Conservation (phyloP, 176 grass and related monocot species). For the Musa troglodytarum region DNA sequence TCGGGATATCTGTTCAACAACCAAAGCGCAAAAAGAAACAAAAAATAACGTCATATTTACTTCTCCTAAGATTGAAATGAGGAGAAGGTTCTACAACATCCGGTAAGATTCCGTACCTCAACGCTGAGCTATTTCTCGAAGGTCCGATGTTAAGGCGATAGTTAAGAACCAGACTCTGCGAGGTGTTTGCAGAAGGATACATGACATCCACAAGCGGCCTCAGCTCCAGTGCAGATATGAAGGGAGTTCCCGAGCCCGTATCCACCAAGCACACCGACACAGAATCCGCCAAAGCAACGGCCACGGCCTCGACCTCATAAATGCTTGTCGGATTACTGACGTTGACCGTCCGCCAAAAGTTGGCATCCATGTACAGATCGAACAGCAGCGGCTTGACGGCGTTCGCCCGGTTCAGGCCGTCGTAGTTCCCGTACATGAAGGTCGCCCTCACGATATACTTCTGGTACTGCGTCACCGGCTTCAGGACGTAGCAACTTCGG, state of each 20-base stretch:
- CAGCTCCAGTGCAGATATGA: slow-evolving; percentile 2
- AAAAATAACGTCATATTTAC: too few relatives aligned
- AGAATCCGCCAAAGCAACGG: slow-evolving; percentile 12
- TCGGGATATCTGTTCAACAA: not conserved
- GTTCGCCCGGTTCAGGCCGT: not conserved
- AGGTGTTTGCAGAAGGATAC: not conserved
- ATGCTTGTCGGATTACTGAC: not conserved
- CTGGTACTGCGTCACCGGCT: not conserved
- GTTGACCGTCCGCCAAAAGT: slow-evolving; percentile 38
- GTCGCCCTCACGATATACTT: slow-evolving; percentile 4
- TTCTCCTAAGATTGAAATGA: too few relatives aligned
- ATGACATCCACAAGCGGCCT: not conserved
- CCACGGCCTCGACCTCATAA: slow-evolving; percentile 6
- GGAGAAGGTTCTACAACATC: too few relatives aligned
- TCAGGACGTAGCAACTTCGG: slow-evolving; percentile 12
- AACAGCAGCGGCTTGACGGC: not conserved
- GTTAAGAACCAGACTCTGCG: not conserved
- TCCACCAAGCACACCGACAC: slow-evolving; percentile 27
- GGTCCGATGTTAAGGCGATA: not conserved
- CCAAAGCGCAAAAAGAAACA: not conserved
- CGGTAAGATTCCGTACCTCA: not conserved
- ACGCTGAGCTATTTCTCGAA: not conserved
- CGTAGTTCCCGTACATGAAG: slow-evolving; percentile 20
- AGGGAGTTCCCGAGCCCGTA: not conserved
- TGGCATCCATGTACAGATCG: slow-evolving; percentile 15